These are phyloP conservation scores for Mastigamoeba balamuthi DNA, from an alignment of 78 protist species.

Conservation along the genomic window DNA sequence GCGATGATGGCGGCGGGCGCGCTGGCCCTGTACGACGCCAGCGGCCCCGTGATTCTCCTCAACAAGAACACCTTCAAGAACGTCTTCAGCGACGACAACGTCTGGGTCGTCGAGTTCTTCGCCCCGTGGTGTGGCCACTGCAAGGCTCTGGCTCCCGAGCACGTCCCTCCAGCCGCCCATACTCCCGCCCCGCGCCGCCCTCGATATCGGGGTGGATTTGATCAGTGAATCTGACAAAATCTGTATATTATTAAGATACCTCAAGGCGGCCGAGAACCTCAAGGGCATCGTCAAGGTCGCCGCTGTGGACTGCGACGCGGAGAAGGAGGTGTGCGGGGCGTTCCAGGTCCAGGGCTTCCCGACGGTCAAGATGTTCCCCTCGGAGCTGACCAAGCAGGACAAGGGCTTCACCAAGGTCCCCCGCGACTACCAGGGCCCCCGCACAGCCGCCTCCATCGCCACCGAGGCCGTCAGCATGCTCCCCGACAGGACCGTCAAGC, in stretches of 20 bases:
- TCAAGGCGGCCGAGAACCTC: constrained; percentile 25
- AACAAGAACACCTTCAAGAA: constrained; percentile 13
- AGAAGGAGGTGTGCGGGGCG: constrained; percentile 46
- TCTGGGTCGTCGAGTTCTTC: constrained; percentile 52
- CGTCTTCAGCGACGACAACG: constrained; percentile 13
- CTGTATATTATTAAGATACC: not conserved
- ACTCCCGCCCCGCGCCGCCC: not conserved
- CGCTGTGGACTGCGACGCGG: constrained; percentile 54
- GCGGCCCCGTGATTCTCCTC: constrained; percentile 12
- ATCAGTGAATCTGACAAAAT: not conserved
- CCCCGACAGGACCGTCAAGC: constrained; percentile 14
- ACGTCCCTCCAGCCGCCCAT: too few relatives aligned
- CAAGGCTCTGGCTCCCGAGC: too few relatives aligned
- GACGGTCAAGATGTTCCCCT: constrained; percentile 44
- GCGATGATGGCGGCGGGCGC: not conserved
- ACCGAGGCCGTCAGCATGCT: not conserved
- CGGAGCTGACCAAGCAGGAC: not conserved
- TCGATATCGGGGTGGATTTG: not conserved
- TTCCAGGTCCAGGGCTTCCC: constrained; percentile 45
- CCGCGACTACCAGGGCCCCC: constrained; percentile 33
- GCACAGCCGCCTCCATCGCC: constrained; percentile 20
- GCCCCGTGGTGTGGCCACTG: constrained; percentile 58
- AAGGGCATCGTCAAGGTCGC: constrained; percentile 43
- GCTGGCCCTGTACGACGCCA: constrained; percentile 3
- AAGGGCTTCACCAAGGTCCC: constrained; percentile 17